Evolutionary conservation across 2,329 filamentous ascomycete species (phyloP).

Genomic region (Neocatenulostroma microsporum): DNA sequence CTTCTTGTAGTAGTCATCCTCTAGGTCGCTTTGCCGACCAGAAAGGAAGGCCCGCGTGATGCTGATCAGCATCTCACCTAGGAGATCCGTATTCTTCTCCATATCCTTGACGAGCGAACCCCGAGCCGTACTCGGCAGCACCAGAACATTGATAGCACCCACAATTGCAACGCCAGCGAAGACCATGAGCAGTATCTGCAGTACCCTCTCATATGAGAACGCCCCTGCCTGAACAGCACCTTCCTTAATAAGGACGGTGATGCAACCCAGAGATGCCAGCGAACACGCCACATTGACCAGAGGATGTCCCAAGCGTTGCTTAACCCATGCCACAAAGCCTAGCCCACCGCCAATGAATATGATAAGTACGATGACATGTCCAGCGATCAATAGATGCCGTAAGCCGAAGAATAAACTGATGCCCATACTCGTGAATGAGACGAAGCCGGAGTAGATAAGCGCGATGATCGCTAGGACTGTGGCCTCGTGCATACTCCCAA

Average conservation of each 20-base stretch:
- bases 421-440: conserved; percentile 82
- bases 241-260: conserved; percentile 85
- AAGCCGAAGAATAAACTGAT: conserved; percentile 71
- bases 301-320: conserved; percentile 31
- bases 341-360: conserved; percentile 80
- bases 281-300: conserved; percentile 58
- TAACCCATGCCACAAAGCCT: conserved; percentile 60
- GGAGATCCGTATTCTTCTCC: conserved; percentile 62
- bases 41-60: conserved; percentile 79
- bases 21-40: conserved; percentile 70
- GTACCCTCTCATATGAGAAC: conserved; percentile 73
- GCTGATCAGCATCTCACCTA: conserved; percentile 72
- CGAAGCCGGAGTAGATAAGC: conserved; percentile 66
- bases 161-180: conserved; percentile 67
- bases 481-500: conserved; percentile 85
- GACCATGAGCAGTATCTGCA: conserved; percentile 76
- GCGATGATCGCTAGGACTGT: conserved; percentile 67
- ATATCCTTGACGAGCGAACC: conserved; percentile 65
- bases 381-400: conserved; percentile 58
- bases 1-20: conserved; percentile 57
- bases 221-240: conserved; percentile 74
- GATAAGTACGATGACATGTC: conserved; percentile 70
- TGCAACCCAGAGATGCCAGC: conserved; percentile 77
- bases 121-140: conserved; percentile 73
- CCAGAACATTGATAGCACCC: conserved; percentile 64